Evolutionary conservation across 805 yeast species (phyloP).

Genomic region (Schwanniomyces vanrijiae): DNA sequence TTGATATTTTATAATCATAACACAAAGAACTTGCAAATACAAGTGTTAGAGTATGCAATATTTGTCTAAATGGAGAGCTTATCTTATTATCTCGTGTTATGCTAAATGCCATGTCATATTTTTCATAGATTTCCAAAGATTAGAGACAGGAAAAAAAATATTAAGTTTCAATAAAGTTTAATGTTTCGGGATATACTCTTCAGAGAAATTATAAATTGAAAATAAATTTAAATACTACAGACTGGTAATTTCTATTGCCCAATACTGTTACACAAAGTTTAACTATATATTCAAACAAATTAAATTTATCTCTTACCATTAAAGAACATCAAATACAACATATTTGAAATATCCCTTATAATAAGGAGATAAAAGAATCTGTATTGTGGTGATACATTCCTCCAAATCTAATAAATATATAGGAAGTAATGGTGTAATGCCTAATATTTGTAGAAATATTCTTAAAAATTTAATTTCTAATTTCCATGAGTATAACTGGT

Average conservation of each 20-base stretch:
- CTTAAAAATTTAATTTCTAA: slow-evolving; percentile 41
- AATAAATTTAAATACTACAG: slow-evolving; percentile 43
- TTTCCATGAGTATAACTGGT: slow-evolving; percentile 37
- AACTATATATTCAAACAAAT: slow-evolving; percentile 27
- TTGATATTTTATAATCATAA: slow-evolving; percentile 30
- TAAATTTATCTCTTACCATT: slow-evolving; percentile 26
- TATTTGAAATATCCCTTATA: slow-evolving; percentile 16
- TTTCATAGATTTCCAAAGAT: slow-evolving; percentile 42
- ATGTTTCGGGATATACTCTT: slow-evolving; percentile 39
- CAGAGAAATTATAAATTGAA: slow-evolving; percentile 38
- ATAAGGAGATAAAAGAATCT: slow-evolving; percentile 25
- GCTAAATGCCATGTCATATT: slow-evolving; percentile 38
- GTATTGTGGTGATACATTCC: slow-evolving; percentile 27
- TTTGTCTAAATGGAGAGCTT: slow-evolving; percentile 39
- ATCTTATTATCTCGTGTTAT: slow-evolving; percentile 48
- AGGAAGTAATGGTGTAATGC: slow-evolving; percentile 40
- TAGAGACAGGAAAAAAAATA: slow-evolving; percentile 32
- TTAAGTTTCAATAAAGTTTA: slow-evolving; percentile 33
- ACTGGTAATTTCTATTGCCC: slow-evolving; percentile 53
- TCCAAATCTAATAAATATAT: slow-evolving; percentile 28
- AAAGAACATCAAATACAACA: slow-evolving; percentile 25
- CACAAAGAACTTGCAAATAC: slow-evolving; percentile 40
- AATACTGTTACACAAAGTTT: slow-evolving; percentile 39
- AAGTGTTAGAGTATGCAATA: slow-evolving; percentile 39
- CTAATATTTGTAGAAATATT: slow-evolving; percentile 37